These are phyloP conservation scores for Xylariaceae sp. DNA, from an alignment of 2,329 filamentous ascomycete species.

Conservation along the genomic window DNA sequence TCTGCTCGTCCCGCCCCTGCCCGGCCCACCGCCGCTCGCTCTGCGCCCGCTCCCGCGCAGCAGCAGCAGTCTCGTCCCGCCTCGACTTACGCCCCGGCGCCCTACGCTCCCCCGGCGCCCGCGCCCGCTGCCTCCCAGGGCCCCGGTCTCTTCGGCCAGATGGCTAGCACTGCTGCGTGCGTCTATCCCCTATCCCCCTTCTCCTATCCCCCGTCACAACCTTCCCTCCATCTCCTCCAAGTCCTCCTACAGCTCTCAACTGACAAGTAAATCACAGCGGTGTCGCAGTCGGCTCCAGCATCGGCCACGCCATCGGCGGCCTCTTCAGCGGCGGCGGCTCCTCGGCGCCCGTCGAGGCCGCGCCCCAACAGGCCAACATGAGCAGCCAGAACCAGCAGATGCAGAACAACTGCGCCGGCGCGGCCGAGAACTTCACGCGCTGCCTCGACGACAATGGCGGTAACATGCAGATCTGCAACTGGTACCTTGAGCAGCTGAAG, in stretches of 20 bases:
- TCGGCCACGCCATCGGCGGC: conserved; percentile 90
- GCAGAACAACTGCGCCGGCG: conserved; percentile 71
- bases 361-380: conserved; percentile 45
- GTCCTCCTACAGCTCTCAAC: too few species aligned
- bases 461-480: conserved; percentile 92
- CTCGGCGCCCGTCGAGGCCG: conserved; percentile 51
- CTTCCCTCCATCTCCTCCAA: conserved; percentile 4
- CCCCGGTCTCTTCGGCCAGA: conserved; percentile 87
- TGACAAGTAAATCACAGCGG: conserved; percentile 54
- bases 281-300: conserved; percentile 91
- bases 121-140: conserved; percentile 55
- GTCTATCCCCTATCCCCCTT: conserved; percentile 3
- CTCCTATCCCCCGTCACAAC: background rate
- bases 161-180: conserved; percentile 94
- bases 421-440: conserved; percentile 80
- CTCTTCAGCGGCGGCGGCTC: conserved; percentile 78
- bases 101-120: conserved; percentile 44
- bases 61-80: conserved; percentile 68
- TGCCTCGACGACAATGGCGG: conserved; percentile 96
- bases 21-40: conserved; percentile 61
- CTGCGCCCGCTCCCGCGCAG: conserved; percentile 40
- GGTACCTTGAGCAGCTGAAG: conserved; percentile 97
- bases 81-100: conserved; percentile 56
- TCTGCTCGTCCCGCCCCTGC: conserved; percentile 46
- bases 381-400: conserved; percentile 42